Evolutionary conservation across 78 protist species (phyloP), one percentile per base, ranked within the genome.

Genomic region (Mastigamoeba balamuthi): DNA sequence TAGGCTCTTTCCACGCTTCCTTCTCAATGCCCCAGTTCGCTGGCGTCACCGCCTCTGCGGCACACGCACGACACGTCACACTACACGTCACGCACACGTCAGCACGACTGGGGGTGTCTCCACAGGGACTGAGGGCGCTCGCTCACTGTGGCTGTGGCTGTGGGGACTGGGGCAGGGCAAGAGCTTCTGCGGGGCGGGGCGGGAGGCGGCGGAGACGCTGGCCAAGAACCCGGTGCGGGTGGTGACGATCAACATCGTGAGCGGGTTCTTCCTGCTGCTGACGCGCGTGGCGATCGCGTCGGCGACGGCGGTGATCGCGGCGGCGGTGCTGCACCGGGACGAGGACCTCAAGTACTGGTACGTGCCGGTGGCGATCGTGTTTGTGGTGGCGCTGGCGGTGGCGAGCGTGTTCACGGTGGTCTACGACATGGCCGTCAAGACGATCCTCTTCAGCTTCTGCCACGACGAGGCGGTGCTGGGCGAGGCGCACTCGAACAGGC

Each of bases 401-500:
- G 66, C 88, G 10, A 23, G 76, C 23, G 28, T 80, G 25, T 78
- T 88, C 76, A 80, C 88, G 88, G 42, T 40, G 33, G 87, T 88
- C 64, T 85, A 77, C 76, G 88, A 86, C 8, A 58, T 78, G 78
- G 86, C 90, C 5, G 81, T 91, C 69, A 90, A 87, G 74, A 77
- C 94, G 29, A 75, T 82, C 48, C 69, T 90, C 43, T 17, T 86
- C 66, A 85, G 87, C 44, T 90, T 86, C 91, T 74, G 87, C 48
- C 81, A 75, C 28, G 92, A 87, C 29, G 78, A 71, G 36, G 68
- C 40, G 27, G 81, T 69, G 25, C 73, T 25, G 37, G 85, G 69
- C n/a, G 76, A 73, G 29, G 66, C 52, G 33, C 52, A 35, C 44
- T 72, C 43, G 40, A 78, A 75, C 67, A 77, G 44, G 9, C 40